Base-by-base conservation (phyloP, 441 rosid genomes). In the Erodium chrysanthum region DNA sequence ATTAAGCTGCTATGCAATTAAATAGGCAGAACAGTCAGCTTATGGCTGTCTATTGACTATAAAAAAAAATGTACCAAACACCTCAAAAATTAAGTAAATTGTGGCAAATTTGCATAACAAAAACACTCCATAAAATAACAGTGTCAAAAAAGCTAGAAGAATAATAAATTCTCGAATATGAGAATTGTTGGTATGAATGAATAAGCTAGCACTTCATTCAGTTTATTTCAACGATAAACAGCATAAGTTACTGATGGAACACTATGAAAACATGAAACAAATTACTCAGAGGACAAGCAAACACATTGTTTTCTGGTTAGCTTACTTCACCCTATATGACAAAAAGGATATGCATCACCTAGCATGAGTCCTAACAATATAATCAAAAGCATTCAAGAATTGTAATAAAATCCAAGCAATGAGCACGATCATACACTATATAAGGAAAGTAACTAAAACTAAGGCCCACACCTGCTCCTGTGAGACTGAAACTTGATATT, bases 401-500 rank as follows among this genome's bases (percentile, higher is more conserved):
- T 56, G n/a, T 56, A 35, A 60, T 65, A 58, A 59, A 23, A 50
- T 70, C 58, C 69, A 65, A 37, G 62, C 35, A 70, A 69, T 22
- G 56, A 76, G 54, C 42, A 72, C 64, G 40, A 74, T 40, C 46
- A 68, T 58, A 33, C 64, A 75, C 35, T 7, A 54, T 54, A 18
- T 37, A 37, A 7, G 42, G 2, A 37, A 9, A 37, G 8, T 37
- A 7, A 54, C 27, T 54, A 9, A 15, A 54, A 54, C 61, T 14
- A 8, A 18, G 6, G 25, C 61, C 12, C 23, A 20, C 86, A 95
- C 97, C 97, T 91, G 97, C 99, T 95, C 33, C 99, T 84, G 75
- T 95, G 94, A 75, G 99, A 95, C 78, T 95, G 99, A 77, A 95
- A 95, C 86, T 95, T 95, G 80, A 95, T 95, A 74, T 91, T 95